A percentile compares a stretch with the other conserved stretches of the same genome.
Evolutionary conservation across 306 rosid genomes (phyloP).

Genomic region (Trichosanthes truncata): DNA sequence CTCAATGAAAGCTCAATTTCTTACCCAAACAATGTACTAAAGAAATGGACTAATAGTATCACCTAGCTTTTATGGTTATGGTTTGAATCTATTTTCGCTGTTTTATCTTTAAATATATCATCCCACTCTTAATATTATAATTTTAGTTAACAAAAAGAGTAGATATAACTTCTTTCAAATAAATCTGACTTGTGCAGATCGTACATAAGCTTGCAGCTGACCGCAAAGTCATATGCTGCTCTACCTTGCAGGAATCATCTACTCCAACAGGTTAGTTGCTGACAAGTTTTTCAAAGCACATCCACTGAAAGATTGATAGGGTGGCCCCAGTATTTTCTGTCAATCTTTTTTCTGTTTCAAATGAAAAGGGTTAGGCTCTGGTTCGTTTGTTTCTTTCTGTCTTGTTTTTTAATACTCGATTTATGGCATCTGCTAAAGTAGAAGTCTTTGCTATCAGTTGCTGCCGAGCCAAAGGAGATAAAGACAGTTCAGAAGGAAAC

Average conservation of each 20-base stretch:
- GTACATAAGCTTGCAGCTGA: conserved; percentile 24
- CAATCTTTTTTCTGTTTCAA: not conserved
- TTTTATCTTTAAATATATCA: not conserved
- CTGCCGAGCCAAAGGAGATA: conserved; percentile 41
- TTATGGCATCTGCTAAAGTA: not conserved
- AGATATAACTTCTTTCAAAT: conserved; percentile 2
- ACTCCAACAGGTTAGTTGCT: conserved; percentile 47
- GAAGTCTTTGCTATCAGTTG: conserved; percentile 24
- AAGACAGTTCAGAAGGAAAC: conserved; percentile 42
- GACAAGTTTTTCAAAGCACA: not conserved
- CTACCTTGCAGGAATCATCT: conserved; percentile 83
- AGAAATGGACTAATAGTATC: not conserved
- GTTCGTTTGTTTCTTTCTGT: not conserved
- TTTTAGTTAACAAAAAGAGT: not conserved
- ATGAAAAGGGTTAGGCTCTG: not conserved
- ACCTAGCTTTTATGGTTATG: not conserved
- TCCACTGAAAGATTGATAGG: not conserved
- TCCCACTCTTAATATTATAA: not conserved
- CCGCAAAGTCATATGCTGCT: conserved; percentile 46
- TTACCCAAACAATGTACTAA: not conserved
- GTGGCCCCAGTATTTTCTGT: not conserved
- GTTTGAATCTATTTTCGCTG: not conserved
- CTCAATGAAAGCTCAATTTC: too few relatives aligned
- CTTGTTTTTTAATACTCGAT: not conserved
- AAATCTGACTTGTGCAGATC: conserved; percentile 17